Percentiles rank a stretch among this genome's conserved stretches.
Evolutionary conservation across 2,329 filamentous ascomycete species (phyloP).

Genomic region (Alternaria arborescens): DNA sequence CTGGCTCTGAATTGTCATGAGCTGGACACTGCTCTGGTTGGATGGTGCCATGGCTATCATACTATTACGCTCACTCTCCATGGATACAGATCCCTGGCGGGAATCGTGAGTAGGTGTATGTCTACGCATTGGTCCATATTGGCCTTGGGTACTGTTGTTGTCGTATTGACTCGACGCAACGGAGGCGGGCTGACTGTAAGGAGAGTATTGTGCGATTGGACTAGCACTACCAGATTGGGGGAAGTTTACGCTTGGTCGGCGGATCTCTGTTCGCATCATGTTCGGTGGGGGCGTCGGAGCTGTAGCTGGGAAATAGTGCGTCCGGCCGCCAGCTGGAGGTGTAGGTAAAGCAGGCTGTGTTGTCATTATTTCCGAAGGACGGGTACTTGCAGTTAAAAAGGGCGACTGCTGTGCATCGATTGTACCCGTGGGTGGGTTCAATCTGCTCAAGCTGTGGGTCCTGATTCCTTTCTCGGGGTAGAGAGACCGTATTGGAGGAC

Average conservation of each 20-base stretch:
- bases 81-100: conserved; percentile 45
- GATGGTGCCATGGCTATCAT: conserved; percentile 58
- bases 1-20: conserved; percentile 63
- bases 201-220: conserved; percentile 58
- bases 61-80: conserved; percentile 46
- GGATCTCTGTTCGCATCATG: conserved; percentile 35
- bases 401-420: conserved; percentile 61
- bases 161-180: conserved; percentile 46
- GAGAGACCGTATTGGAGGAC: conserved; percentile 56
- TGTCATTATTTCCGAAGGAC: conserved; percentile 54
- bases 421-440: conserved; percentile 56
- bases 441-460: conserved; percentile 58
- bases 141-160: conserved; percentile 43
- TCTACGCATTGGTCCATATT: conserved; percentile 26
- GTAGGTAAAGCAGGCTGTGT: conserved; percentile 60
- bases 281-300: conserved; percentile 46
- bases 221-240: conserved; percentile 54
- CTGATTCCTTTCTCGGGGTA: conserved; percentile 66
- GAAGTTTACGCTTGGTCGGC: conserved; percentile 48
- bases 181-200: conserved; percentile 46
- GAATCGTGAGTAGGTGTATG: conserved; percentile 34
- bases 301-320: conserved; percentile 46
- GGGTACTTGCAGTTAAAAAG: conserved; percentile 55
- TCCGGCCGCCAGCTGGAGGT: conserved; percentile 51
- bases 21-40: conserved; percentile 59